Conservation (phyloP, 257 asterid species). For the Rehmannia glutinosa region DNA sequence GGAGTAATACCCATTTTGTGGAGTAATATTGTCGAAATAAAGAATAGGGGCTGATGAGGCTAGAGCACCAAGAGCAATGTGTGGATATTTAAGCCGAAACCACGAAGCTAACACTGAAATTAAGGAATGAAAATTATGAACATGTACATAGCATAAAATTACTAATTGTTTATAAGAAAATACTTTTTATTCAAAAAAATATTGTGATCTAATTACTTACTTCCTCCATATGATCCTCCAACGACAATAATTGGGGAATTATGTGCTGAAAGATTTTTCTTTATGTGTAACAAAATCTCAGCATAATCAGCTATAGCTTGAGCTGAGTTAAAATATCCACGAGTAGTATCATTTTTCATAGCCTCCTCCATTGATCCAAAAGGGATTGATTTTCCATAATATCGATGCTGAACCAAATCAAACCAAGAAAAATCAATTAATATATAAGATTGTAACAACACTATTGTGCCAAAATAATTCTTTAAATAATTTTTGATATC, state of each 20-base stretch:
- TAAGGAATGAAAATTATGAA: no score
- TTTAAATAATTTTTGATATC: no score
- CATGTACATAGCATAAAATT: no score
- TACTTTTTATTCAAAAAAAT: no score
- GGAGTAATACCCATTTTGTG: slow-evolving; percentile 53
- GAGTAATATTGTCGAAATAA: slow-evolving; percentile 64
- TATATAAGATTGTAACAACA: no score
- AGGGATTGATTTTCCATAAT: slow-evolving; percentile 64
- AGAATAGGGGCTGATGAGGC: slow-evolving; percentile 90
- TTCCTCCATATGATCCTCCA: slow-evolving; percentile 89
- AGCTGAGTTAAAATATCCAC: slow-evolving; percentile 77
- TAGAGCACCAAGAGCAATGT: slow-evolving; percentile 73
- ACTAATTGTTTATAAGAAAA: no score
- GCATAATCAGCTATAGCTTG: slow-evolving; percentile 89
- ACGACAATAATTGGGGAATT: slow-evolving; percentile 62
- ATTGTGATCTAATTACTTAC: slow-evolving; percentile 24
- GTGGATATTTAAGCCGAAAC: slow-evolving; percentile 86
- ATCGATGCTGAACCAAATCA: slow-evolving; percentile 52
- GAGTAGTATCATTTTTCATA: slow-evolving; percentile 28
- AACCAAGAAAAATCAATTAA: no score
- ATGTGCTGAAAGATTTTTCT: slow-evolving; percentile 37
- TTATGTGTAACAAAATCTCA: slow-evolving; percentile 48
- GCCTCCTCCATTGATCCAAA: slow-evolving; percentile 45
- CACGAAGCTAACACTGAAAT: slow-evolving; percentile 71
- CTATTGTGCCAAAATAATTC: no score